Conservation (phyloP, 2,329 filamentous ascomycete genomes). For the Talaromyces sp. region DNA sequence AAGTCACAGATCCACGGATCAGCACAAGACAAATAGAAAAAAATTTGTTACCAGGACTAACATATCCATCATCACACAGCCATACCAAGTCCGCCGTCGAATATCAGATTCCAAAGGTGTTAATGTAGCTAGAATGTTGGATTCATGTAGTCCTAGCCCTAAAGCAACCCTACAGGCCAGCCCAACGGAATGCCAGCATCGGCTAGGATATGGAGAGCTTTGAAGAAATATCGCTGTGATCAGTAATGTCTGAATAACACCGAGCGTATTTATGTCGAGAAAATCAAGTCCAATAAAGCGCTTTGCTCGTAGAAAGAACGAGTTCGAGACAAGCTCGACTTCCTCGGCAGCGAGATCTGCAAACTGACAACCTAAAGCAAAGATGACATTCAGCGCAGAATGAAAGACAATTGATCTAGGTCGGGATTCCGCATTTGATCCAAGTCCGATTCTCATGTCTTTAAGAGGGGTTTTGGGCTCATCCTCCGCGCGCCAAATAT, state of each 20-base stretch:
- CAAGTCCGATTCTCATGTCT: conserved; percentile 31
- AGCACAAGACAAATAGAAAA: neutral
- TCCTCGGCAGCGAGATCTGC: conserved; percentile 28
- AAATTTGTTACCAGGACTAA: conserved; percentile 9
- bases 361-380: conserved; percentile 40
- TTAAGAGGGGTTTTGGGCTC: conserved; percentile 15
- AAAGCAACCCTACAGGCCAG: conserved; percentile 40
- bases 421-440: conserved; percentile 25
- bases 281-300: conserved; percentile 34
- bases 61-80: conserved; percentile 37
- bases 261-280: conserved; percentile 34
- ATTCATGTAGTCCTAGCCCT: conserved; percentile 39
- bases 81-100: conserved; percentile 34
- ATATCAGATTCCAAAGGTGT: conserved; percentile 34
- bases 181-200: conserved; percentile 43
- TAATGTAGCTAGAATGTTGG: conserved; percentile 14
- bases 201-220: conserved; percentile 36
- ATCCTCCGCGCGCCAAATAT: conserved; percentile 30
- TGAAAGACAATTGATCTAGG: conserved; percentile 32
- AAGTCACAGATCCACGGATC: conserved; percentile 21
- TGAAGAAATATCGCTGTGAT: conserved; percentile 38
- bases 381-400: conserved; percentile 40
- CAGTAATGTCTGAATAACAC: conserved; percentile 39
- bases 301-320: conserved; percentile 34
- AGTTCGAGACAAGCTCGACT: conserved; percentile 23